Conservation (phyloP, 176 grass and related monocot genomes). For the Eragrostis nindensis region DNA sequence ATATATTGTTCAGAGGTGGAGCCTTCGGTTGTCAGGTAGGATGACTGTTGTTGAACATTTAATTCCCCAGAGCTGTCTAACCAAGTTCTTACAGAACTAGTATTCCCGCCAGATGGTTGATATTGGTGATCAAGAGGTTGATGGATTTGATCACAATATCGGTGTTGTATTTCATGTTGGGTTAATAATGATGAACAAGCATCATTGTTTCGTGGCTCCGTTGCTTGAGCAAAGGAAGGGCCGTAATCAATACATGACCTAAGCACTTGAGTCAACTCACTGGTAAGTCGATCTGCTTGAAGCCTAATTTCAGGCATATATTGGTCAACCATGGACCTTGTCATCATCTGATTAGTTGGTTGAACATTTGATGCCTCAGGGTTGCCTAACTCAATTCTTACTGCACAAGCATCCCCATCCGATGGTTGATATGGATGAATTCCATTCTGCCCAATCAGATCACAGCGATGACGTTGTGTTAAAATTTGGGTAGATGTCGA, state of each 20-base stretch:
- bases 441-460: slow-evolving; percentile 24
- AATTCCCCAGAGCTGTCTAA: slow-evolving; percentile 8
- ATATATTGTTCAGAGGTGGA: slow-evolving; percentile 29
- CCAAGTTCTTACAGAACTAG: slow-evolving; percentile 27
- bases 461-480: slow-evolving; percentile 14
- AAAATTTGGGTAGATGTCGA: not conserved
- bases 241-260: not conserved
- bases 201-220: slow-evolving; percentile 11
- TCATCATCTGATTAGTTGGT: slow-evolving; percentile 16
- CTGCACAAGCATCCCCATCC: slow-evolving; percentile 22
- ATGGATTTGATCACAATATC: not conserved
- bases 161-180: slow-evolving; percentile 30
- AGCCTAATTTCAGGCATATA: slow-evolving; percentile 25
- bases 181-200: not conserved
- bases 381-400: slow-evolving; percentile 28
- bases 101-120: slow-evolving; percentile 22
- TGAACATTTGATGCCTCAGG: slow-evolving; percentile 33
- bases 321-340: slow-evolving; percentile 17
- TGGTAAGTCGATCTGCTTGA: slow-evolving; percentile 5
- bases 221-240: slow-evolving; percentile 20
- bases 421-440: slow-evolving; percentile 18
- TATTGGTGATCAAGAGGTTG: slow-evolving; percentile 32
- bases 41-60: slow-evolving; percentile 26
- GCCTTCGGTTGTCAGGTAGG: slow-evolving; percentile 28
- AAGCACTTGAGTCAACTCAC: slow-evolving; percentile 9